A percentile compares a stretch with the other conserved stretches of the same genome.
These are phyloP conservation scores for Pueraria montana DNA, from an alignment of 306 rosid genomes.

Conservation along the genomic window DNA sequence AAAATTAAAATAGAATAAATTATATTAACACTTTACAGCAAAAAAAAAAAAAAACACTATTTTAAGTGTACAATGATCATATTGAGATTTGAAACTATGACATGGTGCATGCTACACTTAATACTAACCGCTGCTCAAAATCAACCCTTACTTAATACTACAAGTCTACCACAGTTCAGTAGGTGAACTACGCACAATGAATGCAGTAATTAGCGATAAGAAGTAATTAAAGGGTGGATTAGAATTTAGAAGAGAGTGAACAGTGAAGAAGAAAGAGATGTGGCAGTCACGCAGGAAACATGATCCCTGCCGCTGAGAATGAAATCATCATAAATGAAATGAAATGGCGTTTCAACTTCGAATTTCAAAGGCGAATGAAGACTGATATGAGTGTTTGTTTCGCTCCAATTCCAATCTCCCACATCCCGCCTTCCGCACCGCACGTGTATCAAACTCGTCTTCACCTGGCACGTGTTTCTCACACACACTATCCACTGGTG, in stretches of 20 bases:
- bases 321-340: slow-evolving; percentile 7
- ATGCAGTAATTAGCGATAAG: neutral
- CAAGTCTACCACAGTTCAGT: neutral
- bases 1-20: too few species aligned
- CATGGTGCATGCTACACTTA: too few species aligned
- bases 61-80: too few species aligned
- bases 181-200: neutral
- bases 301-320: neutral
- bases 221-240: neutral
- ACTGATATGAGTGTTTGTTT: neutral
- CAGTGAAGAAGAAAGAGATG: neutral
- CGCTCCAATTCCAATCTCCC: neutral
- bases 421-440: neutral
- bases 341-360: neutral
- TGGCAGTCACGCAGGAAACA: slow-evolving; percentile 41
- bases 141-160: neutral
- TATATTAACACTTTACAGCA: too few species aligned
- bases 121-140: neutral
- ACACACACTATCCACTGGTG: slow-evolving; percentile 1
- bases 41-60: too few species aligned
- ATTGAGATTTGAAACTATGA: too few species aligned
- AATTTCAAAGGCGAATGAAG: neutral
- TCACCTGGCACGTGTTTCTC: slow-evolving; percentile 32
- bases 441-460: neutral
- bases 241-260: too few species aligned